Percentiles rank a stretch among this genome's conserved stretches.
Evolutionary conservation across 345 rosid genomes (phyloP).

Genomic region (Gossypium sturtianum): DNA sequence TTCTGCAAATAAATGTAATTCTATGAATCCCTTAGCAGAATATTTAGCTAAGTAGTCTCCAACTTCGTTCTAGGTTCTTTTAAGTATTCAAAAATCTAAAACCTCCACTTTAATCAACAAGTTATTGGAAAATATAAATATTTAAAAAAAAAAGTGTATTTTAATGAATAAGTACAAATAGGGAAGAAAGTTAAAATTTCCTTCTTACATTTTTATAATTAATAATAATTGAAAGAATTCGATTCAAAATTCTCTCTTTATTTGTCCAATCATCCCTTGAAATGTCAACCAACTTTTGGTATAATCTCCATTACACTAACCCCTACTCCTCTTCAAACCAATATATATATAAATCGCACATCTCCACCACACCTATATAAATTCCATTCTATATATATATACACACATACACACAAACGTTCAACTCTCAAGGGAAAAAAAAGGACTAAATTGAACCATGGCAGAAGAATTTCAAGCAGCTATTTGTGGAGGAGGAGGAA

Average conservation of each 20-base stretch:
- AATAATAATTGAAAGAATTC: slow-evolving; percentile 18
- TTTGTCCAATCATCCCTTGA: slow-evolving; percentile 37
- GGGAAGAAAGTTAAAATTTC: too few relatives aligned
- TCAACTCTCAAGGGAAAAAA: not conserved
- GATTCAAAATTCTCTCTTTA: slow-evolving; percentile 34
- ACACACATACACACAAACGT: slow-evolving; percentile 6
- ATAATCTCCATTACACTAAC: slow-evolving; percentile 14
- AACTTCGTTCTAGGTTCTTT: too few relatives aligned
- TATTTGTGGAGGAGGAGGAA: slow-evolving; percentile 36
- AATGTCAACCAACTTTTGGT: slow-evolving; percentile 54
- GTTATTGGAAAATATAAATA: too few relatives aligned
- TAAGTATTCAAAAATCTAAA: too few relatives aligned
- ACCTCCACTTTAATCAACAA: too few relatives aligned
- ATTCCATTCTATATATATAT: slow-evolving; percentile 30
- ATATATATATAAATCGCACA: slow-evolving; percentile 21
- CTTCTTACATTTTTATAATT: not conserved
- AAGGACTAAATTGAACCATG: slow-evolving; percentile 27
- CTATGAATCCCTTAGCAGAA: too few relatives aligned
- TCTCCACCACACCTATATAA: not conserved
- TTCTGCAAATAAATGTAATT: too few relatives aligned
- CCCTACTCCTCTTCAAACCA: slow-evolving; percentile 22
- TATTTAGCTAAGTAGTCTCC: rapidly evolving
- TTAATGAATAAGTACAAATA: too few relatives aligned
- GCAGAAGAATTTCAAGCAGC: slow-evolving; percentile 65
- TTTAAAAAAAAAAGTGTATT: too few relatives aligned